Conservation (phyloP, 2,329 filamentous ascomycete species). For the Fusarium stilboides region DNA sequence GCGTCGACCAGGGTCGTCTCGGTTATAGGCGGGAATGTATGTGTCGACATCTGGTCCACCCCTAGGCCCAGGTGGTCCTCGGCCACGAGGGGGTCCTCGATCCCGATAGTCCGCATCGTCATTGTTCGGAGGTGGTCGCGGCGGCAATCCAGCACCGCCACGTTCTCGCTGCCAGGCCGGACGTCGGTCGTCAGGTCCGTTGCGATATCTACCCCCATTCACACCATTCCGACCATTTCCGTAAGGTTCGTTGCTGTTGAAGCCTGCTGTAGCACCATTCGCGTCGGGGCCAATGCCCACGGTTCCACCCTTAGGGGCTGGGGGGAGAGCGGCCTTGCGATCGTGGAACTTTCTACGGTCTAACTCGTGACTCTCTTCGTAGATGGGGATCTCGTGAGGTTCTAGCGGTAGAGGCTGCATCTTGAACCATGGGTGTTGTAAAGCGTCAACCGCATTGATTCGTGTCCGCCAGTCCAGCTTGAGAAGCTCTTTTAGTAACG, state of each 20-base stretch:
- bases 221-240: slow-evolving; percentile 62
- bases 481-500: slow-evolving; percentile 85
- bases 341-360: slow-evolving; percentile 92
- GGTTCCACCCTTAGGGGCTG: slow-evolving; percentile 91
- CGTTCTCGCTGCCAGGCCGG: slow-evolving; percentile 71
- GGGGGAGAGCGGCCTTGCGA: slow-evolving; percentile 86
- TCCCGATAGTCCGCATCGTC: slow-evolving; percentile 60
- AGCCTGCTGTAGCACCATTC: slow-evolving; percentile 62
- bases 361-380: slow-evolving; percentile 97
- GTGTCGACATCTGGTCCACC: slow-evolving; percentile 62
- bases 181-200: slow-evolving; percentile 62
- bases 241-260: slow-evolving; percentile 67
- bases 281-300: slow-evolving; percentile 81
- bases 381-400: slow-evolving; percentile 89
- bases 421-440: slow-evolving; percentile 93
- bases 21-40: slow-evolving; percentile 65
- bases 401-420: slow-evolving; percentile 82
- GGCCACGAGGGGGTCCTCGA: slow-evolving; percentile 50
- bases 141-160: slow-evolving; percentile 64
- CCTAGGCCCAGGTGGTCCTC: slow-evolving; percentile 52
- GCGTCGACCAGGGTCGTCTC: slow-evolving; percentile 54
- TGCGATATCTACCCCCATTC: slow-evolving; percentile 63
- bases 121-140: slow-evolving; percentile 56
- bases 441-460: slow-evolving; percentile 93
- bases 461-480: slow-evolving; percentile 90